phyloP scores from a whole-genome alignment of 305 asterid species.

The Fraxinus platypoda region DNA sequence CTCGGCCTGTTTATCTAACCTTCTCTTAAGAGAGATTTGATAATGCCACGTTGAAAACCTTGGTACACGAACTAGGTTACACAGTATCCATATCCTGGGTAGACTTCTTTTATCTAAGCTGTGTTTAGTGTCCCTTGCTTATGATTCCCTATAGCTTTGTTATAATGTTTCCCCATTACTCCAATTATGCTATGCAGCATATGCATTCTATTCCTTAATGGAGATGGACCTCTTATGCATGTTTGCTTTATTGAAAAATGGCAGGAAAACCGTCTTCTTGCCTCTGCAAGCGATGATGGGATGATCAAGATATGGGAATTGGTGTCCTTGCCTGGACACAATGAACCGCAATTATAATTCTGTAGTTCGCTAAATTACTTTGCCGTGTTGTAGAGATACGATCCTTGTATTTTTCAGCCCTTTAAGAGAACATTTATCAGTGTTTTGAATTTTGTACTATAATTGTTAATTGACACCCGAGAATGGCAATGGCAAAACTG shows the following conservation, averaged over 20 bases:
- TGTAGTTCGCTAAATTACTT: background rate
- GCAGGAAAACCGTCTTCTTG: constrained; percentile 41
- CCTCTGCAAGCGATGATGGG: constrained; percentile 50
- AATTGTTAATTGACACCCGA: background rate
- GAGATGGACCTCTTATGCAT: background rate
- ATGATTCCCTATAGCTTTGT: background rate
- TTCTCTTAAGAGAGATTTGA: background rate
- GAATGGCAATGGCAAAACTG: background rate
- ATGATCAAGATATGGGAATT: constrained; percentile 47
- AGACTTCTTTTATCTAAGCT: background rate
- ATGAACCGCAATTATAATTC: background rate
- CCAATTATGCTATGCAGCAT: background rate
- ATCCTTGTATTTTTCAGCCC: background rate
- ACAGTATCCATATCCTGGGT: background rate
- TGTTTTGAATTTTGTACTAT: background rate
- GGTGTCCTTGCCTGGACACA: constrained; percentile 10
- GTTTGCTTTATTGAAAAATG: constrained; percentile 4
- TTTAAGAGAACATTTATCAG: background rate
- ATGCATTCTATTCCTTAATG: background rate
- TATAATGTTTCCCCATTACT: background rate
- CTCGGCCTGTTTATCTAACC: background rate
- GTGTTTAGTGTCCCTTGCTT: background rate
- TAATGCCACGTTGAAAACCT: background rate
- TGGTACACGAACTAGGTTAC: background rate
- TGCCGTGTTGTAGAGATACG: background rate